phyloP scores from a whole-genome alignment of 495 filamentous ascomycete genomes.

The Lentithecium fluviatile region DNA sequence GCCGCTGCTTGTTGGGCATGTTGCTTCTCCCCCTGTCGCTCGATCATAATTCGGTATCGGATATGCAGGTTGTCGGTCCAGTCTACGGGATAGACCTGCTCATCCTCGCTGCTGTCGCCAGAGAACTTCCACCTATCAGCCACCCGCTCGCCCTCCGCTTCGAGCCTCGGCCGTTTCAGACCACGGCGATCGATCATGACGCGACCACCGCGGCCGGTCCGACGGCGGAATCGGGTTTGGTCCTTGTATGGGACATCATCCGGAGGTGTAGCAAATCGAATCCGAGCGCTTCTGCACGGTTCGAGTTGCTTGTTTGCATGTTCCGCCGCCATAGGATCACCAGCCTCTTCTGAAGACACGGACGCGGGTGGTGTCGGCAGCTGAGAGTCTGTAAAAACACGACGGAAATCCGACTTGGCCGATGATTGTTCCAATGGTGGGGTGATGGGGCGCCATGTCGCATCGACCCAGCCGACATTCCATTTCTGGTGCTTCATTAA shows the following conservation, averaged over 20 bases:
- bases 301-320: conserved; percentile 20
- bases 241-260: conserved; percentile 26
- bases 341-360: conserved; percentile 51
- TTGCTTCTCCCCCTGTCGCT: conserved; percentile 26
- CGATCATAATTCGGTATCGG: conserved; percentile 37
- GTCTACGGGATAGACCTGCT: conserved; percentile 30
- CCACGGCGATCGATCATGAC: conserved; percentile 38
- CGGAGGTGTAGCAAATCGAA: conserved; percentile 32
- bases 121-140: conserved; percentile 30
- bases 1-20: conserved; percentile 20
- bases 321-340: conserved; percentile 35
- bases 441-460: conserved; percentile 76
- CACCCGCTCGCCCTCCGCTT: conserved; percentile 25
- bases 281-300: conserved; percentile 17
- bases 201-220: conserved; percentile 36
- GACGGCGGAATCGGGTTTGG: conserved; percentile 29
- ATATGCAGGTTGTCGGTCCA: conserved; percentile 32
- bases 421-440: conserved; percentile 62
- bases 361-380: conserved; percentile 84
- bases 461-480: conserved; percentile 80
- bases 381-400: conserved; percentile 72
- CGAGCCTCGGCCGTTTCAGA: conserved; percentile 22
- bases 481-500: conserved; percentile 79
- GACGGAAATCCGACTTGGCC: conserved; percentile 65
- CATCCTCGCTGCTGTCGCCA: conserved; percentile 35